Conservation (phyloP, 2,329 filamentous ascomycete species). For the Penicillium olsonii region DNA sequence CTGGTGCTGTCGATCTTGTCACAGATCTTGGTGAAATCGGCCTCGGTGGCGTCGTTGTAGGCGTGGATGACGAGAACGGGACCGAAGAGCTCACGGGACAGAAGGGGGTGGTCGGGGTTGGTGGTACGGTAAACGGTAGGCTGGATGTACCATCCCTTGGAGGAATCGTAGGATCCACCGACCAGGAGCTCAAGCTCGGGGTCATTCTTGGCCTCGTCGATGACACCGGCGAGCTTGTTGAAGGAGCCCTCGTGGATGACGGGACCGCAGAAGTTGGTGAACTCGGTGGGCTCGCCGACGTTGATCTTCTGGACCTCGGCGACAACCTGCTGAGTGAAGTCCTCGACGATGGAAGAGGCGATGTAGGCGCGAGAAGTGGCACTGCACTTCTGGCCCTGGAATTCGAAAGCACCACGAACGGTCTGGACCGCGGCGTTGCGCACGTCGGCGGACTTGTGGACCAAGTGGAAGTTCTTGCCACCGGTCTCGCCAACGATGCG, state of each 20-base stretch:
- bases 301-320: constrained; percentile 70
- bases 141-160: constrained; percentile 78
- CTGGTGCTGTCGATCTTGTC: constrained; percentile 48
- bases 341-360: constrained; percentile 70
- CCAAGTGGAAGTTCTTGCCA: constrained; percentile 89
- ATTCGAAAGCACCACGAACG: constrained; percentile 85
- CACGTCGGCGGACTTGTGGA: constrained; percentile 76
- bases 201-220: constrained; percentile 78
- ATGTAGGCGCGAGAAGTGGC: constrained; percentile 81
- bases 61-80: constrained; percentile 74
- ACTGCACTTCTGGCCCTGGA: constrained; percentile 88
- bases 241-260: constrained; percentile 83
- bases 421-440: constrained; percentile 79
- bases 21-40: constrained; percentile 62
- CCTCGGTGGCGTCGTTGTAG: constrained; percentile 67
- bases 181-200: constrained; percentile 69
- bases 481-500: constrained; percentile 88
- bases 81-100: constrained; percentile 80
- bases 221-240: constrained; percentile 74
- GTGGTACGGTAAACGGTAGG: constrained; percentile 78
- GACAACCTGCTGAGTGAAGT: constrained; percentile 68
- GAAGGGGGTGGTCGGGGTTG: constrained; percentile 71
- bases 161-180: constrained; percentile 75
- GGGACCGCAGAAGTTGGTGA: constrained; percentile 80
- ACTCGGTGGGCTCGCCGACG: constrained; percentile 69